Percentiles rank a stretch among this genome's conserved stretches.
These are phyloP conservation scores for Metschnikowia anglica DNA, from an alignment of 805 yeast genomes.

Conservation along the genomic window DNA sequence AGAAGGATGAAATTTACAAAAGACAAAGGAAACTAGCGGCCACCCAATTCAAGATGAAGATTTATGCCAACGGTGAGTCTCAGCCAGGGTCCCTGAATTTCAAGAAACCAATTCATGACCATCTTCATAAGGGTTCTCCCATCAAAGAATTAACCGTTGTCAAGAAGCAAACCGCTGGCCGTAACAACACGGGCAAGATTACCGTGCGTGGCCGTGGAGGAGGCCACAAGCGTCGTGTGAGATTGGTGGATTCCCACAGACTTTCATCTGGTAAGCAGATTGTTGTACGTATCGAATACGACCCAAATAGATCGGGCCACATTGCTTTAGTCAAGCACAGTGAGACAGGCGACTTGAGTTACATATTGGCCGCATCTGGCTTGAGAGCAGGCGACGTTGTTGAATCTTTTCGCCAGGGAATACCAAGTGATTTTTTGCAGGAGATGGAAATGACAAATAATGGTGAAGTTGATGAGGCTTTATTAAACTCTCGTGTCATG, in stretches of 20 bases:
- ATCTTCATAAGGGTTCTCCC: constrained; percentile 85
- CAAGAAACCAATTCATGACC: constrained; percentile 81
- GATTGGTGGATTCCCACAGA: constrained; percentile 78
- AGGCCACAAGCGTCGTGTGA: constrained; percentile 85
- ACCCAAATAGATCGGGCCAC: constrained; percentile 92
- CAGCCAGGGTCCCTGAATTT: constrained; percentile 90
- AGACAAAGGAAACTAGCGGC: constrained; percentile 73
- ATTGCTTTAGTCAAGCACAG: constrained; percentile 78
- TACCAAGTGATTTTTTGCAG: constrained; percentile 67
- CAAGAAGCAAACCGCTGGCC: constrained; percentile 74
- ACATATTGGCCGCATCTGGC: constrained; percentile 90
- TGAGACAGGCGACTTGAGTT: constrained; percentile 61
- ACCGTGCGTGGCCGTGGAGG: constrained; percentile 97
- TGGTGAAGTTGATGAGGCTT: constrained; percentile 88
- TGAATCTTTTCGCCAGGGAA: constrained; percentile 85
- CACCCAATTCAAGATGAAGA: constrained; percentile 68
- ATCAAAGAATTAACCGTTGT: constrained; percentile 71
- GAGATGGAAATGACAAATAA: constrained; percentile 67
- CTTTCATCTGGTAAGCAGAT: constrained; percentile 65
- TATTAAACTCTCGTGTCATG: constrained; percentile 80
- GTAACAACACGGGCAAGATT: constrained; percentile 84
- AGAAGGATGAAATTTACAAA: constrained; percentile 68
- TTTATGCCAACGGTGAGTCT: constrained; percentile 64
- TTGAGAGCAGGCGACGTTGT: constrained; percentile 89
- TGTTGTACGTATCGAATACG: constrained; percentile 89